Percentiles rank a stretch among this genome's conserved stretches.
Evolutionary conservation across 306 rosid species (phyloP).

Genomic region (Vicia faba): DNA sequence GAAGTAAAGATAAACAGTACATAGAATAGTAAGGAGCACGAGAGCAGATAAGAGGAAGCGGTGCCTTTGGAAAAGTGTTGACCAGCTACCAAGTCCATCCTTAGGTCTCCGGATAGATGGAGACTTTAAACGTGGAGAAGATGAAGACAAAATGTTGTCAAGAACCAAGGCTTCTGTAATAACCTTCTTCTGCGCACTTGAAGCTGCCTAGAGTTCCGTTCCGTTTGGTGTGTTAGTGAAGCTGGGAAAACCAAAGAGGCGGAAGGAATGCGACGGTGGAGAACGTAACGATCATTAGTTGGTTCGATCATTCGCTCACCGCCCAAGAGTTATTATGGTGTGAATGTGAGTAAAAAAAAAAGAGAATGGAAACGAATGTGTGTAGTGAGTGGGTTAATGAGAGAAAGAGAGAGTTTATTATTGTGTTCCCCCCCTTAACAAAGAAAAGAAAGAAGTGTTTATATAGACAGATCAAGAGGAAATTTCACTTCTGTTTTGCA

Average conservation of each 20-base stretch:
- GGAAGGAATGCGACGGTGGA: not conserved
- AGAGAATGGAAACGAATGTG: too few relatives aligned
- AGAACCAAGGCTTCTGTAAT: slow-evolving; percentile 65
- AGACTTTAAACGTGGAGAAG: slow-evolving; percentile 69
- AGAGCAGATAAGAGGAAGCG: slow-evolving; percentile 82
- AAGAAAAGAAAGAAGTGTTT: too few relatives aligned
- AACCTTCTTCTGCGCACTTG: slow-evolving; percentile 50
- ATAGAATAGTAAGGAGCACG: slow-evolving; percentile 62
- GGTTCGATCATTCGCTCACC: not conserved
- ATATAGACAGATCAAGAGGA: too few relatives aligned
- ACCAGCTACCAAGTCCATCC: slow-evolving; percentile 81
- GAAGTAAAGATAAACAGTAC: slow-evolving; percentile 84
- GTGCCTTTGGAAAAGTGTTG: slow-evolving; percentile 71
- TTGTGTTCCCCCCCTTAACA: too few relatives aligned
- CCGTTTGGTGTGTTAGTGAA: not conserved
- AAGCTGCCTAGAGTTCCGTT: slow-evolving; percentile 31
- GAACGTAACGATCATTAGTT: not conserved
- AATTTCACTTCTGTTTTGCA: too few relatives aligned
- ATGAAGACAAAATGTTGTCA: slow-evolving; percentile 69
- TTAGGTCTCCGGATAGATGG: slow-evolving; percentile 68
- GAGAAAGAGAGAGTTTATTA: too few relatives aligned
- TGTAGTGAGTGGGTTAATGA: too few relatives aligned
- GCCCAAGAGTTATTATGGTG: not conserved
- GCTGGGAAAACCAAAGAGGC: not conserved
- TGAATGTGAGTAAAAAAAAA: not conserved